These are phyloP conservation scores for Aspergillus bombycis DNA, from an alignment of 2,329 filamentous ascomycete species.

Conservation along the genomic window DNA sequence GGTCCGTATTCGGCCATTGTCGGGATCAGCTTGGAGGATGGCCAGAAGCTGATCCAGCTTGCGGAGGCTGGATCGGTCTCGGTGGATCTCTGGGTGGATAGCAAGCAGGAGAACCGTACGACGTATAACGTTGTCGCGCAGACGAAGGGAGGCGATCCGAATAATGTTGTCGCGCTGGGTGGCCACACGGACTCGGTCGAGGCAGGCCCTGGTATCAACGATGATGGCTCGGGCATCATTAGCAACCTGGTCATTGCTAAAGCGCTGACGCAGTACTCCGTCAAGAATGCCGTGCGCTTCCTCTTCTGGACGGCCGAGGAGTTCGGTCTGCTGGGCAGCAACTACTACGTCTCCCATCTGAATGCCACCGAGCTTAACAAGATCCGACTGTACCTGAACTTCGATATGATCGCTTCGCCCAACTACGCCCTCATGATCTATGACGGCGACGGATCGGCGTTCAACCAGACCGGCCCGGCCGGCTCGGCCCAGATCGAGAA, in stretches of 20 bases:
- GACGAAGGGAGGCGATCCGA: constrained; percentile 60
- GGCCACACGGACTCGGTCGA: constrained; percentile 65
- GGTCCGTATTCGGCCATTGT: constrained; percentile 59
- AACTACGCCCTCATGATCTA: constrained; percentile 61
- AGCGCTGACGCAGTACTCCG: constrained; percentile 69
- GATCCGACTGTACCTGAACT: constrained; percentile 70
- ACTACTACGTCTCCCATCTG: constrained; percentile 58
- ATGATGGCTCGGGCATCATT: constrained; percentile 72
- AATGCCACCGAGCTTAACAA: constrained; percentile 56
- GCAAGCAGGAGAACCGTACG: constrained; percentile 50
- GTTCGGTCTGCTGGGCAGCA: constrained; percentile 64
- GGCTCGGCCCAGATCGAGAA: constrained; percentile 72
- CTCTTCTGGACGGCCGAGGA: constrained; percentile 68
- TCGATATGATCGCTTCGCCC: constrained; percentile 71
- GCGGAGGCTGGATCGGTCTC: constrained; percentile 49
- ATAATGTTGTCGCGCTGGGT: constrained; percentile 62
- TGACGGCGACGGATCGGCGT: constrained; percentile 50
- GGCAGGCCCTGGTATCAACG: constrained; percentile 73
- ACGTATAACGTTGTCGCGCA: constrained; percentile 65
- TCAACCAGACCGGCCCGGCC: constrained; percentile 56
- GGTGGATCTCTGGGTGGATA: constrained; percentile 46
- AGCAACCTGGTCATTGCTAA: constrained; percentile 63
- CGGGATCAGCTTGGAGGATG: constrained; percentile 64
- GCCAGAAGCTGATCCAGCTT: constrained; percentile 57
- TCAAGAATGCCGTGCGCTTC: constrained; percentile 72